A percentile compares a stretch with the other conserved stretches of the same genome.
Conservation (phyloP, 192 early-diverging fungal species). For the Diversispora epigaea region DNA sequence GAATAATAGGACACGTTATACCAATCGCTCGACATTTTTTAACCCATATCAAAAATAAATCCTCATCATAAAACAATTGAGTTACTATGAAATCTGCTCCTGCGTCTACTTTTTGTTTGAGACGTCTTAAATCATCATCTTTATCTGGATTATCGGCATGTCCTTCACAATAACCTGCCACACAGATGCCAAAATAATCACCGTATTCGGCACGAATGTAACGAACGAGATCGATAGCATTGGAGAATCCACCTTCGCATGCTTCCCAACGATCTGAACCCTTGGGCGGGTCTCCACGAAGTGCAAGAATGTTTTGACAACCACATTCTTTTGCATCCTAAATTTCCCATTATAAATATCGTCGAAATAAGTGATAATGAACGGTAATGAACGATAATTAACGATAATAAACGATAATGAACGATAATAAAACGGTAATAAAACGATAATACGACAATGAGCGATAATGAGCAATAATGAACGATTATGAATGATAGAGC, state of each 20-base stretch:
- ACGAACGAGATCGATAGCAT: slow-evolving; percentile 85
- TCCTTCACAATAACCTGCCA: slow-evolving; percentile 97
- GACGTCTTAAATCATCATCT: slow-evolving; percentile 71
- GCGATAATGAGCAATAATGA: no score
- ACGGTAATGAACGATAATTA: not conserved
- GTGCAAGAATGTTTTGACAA: slow-evolving; percentile 91
- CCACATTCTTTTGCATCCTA: slow-evolving; percentile 80
- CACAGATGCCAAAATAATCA: slow-evolving; percentile 94
- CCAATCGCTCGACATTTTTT: slow-evolving; percentile 71
- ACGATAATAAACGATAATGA: not conserved
- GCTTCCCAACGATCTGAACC: slow-evolving; percentile 78
- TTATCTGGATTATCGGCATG: slow-evolving; percentile 77
- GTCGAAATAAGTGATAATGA: not conserved
- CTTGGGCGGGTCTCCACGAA: slow-evolving; percentile 91
- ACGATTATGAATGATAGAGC: no score
- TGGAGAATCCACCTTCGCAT: slow-evolving; percentile 72
- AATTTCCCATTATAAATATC: not conserved
- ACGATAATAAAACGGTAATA: not conserved
- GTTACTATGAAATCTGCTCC: slow-evolving; percentile 96
- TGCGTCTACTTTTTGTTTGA: slow-evolving; percentile 86
- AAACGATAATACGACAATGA: no score
- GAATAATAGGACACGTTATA: slow-evolving; percentile 75
- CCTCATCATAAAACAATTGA: slow-evolving; percentile 89
- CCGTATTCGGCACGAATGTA: slow-evolving; percentile 86
- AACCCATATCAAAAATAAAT: slow-evolving; percentile 78